Conservation (phyloP, 768 basidiomycete species). For the Paxillus ammoniavirescens region DNA sequence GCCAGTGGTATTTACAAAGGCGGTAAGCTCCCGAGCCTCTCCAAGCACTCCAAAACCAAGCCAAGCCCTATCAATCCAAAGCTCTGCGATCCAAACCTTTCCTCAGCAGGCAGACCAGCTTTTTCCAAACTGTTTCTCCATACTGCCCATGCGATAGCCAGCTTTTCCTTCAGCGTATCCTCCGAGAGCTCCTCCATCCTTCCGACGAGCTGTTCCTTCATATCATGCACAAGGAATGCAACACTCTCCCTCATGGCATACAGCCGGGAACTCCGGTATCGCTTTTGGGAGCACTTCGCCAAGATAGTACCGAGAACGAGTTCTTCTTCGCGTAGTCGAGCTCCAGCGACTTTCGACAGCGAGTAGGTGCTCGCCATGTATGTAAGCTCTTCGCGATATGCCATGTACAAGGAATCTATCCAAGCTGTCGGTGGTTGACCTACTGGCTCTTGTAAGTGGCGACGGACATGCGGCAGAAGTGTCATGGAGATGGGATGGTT, state of each 20-base stretch:
- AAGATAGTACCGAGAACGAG: conserved; percentile 74
- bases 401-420: conserved; percentile 18
- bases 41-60: conserved; percentile 57
- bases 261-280: conserved; percentile 57
- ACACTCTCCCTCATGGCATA: conserved; percentile 64
- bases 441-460: conserved; percentile 13
- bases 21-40: conserved; percentile 35
- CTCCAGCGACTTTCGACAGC: conserved; percentile 53
- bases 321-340: conserved; percentile 67
- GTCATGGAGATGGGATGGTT: conserved; percentile 31
- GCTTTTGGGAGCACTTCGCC: conserved; percentile 61
- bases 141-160: conserved; percentile 60
- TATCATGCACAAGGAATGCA: conserved; percentile 48
- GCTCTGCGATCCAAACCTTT: conserved; percentile 54
- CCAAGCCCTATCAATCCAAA: conserved; percentile 68
- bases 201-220: conserved; percentile 39
- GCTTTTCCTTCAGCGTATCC: conserved; percentile 34
- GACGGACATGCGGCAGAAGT: conserved; percentile 21
- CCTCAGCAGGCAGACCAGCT: conserved; percentile 18
- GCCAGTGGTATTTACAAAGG: conserved; percentile 13
- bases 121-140: conserved; percentile 57
- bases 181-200: conserved; percentile 22
- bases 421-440: background rate
- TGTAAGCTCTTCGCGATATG: conserved; percentile 62
- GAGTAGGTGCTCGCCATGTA: conserved; percentile 73